These are phyloP conservation scores for Thielaviopsis populi DNA, from an alignment of 2,329 filamentous ascomycete species.

Conservation along the genomic window DNA sequence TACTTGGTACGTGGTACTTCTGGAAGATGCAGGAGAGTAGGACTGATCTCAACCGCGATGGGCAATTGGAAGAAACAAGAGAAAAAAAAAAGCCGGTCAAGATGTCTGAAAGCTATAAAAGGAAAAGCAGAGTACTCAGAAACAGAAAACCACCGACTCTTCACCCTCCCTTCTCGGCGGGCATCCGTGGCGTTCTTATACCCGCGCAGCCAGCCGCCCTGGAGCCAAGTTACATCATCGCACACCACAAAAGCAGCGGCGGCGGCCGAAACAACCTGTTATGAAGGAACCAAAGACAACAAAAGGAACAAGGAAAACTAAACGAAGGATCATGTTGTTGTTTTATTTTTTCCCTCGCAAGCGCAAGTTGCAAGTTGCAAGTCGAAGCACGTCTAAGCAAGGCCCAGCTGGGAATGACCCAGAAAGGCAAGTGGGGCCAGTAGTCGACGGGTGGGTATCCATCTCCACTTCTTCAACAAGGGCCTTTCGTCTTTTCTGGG, in stretches of 20 bases:
- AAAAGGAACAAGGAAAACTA: background rate
- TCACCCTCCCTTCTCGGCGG: background rate
- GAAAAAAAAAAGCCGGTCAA: no score
- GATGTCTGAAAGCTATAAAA: background rate
- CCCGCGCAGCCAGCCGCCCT: background rate
- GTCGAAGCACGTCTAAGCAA: background rate
- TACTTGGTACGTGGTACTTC: background rate
- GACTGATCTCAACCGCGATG: no score
- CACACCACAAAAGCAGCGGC: background rate
- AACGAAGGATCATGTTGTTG: background rate
- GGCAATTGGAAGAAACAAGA: no score
- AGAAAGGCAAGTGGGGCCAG: background rate
- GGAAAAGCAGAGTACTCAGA: background rate
- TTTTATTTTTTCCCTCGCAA: background rate
- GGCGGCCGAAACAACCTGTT: no score
- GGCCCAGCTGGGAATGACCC: background rate
- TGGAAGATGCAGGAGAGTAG: no score
- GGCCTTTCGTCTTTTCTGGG: background rate
- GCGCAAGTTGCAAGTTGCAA: background rate
- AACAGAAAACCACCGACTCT: background rate
- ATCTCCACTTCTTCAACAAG: background rate
- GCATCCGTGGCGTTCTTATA: background rate
- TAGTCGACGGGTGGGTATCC: background rate
- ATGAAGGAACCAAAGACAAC: background rate
- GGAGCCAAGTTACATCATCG: conserved; percentile 1